Evolutionary conservation across 129 eudicot species (phyloP), one percentile per base, ranked within the genome.

Genomic region (Apium graveolens): DNA sequence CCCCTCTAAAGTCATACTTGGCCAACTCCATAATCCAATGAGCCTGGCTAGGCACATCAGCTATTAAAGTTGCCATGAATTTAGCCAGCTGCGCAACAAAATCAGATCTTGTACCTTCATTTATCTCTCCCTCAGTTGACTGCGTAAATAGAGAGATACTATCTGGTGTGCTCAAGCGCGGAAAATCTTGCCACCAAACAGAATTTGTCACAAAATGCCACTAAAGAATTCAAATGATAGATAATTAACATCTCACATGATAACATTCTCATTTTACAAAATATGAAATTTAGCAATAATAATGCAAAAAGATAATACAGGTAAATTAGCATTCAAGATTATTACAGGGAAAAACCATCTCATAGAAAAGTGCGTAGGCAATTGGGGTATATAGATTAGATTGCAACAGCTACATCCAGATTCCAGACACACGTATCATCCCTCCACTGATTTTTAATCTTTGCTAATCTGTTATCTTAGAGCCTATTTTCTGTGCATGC

Each of bases 161-260:
- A 78, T 89, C 86, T 10, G 93, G 89, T 26, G 53, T 71, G 57
- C 78, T 85, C 18, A 80, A 78, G 57, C 78, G 88, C 55, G 93
- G 97, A 72, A 93, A 93, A 80, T 93, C 97, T 84, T 93, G 98
- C 95, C 95, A 93, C 98, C 98, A 93, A 73, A 93, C 91, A 34
- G 97, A 91, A 80, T 93, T 93, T 7, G 93, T 91, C 48, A 93
- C 94, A 73, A 37, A 71, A 74, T 70, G 80, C 97, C 98, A 93
- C 98, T 93, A 90, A 83, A 84, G 43, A 68, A 83, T 84, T n/a
- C 42, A 8, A 27, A 65, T 31, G 69, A 66, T 34, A 41, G 42
- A 60, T 77, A 8, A 38, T 81, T 39, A 68, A 16, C 49, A 73
- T n/a, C 37, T 60, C n/a, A 24, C n/a, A 24, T 45, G 27, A 27